phyloP scores from a whole-genome alignment of 805 yeast genomes.

The Saccharomycopsis sp. region DNA sequence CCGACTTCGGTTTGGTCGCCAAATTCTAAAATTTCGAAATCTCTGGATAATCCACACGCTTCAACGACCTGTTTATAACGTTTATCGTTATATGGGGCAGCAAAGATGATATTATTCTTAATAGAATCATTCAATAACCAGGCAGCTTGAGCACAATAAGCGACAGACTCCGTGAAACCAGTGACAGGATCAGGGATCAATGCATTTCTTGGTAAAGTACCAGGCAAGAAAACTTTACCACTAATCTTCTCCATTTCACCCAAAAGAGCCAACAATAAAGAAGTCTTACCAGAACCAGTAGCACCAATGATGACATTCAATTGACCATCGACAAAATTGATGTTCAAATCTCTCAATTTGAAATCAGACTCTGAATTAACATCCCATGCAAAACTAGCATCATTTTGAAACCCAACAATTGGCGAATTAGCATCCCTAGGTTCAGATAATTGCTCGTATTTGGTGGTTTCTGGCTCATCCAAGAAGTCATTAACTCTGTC shows the following conservation, averaged over 20 bases:
- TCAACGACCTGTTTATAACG: constrained; percentile 75
- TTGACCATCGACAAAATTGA: constrained; percentile 66
- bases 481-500: constrained; percentile 82
- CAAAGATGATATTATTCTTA: constrained; percentile 74
- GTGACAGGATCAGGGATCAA: constrained; percentile 64
- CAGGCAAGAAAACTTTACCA: constrained; percentile 79
- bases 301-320: constrained; percentile 87
- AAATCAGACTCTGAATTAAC: constrained; percentile 50
- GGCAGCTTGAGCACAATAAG: constrained; percentile 93
- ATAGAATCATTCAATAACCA: constrained; percentile 94
- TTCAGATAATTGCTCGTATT: constrained; percentile 71
- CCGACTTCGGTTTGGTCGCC: constrained; percentile 96
- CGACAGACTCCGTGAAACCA: constrained; percentile 86
- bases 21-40: constrained; percentile 75
- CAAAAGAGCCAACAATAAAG: constrained; percentile 77
- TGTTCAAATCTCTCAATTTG: constrained; percentile 66
- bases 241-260: constrained; percentile 82
- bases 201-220: constrained; percentile 66
- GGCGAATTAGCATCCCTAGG: constrained; percentile 54
- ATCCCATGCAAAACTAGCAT: constrained; percentile 76
- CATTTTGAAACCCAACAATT: constrained; percentile 63
- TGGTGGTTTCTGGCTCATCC: constrained; percentile 74
- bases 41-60: constrained; percentile 87
- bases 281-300: constrained; percentile 94
- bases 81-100: constrained; percentile 59